A percentile compares a stretch with the other conserved stretches of the same genome.
phyloP scores from a whole-genome alignment of 805 yeast species.

The Metschnikowia sp. region DNA sequence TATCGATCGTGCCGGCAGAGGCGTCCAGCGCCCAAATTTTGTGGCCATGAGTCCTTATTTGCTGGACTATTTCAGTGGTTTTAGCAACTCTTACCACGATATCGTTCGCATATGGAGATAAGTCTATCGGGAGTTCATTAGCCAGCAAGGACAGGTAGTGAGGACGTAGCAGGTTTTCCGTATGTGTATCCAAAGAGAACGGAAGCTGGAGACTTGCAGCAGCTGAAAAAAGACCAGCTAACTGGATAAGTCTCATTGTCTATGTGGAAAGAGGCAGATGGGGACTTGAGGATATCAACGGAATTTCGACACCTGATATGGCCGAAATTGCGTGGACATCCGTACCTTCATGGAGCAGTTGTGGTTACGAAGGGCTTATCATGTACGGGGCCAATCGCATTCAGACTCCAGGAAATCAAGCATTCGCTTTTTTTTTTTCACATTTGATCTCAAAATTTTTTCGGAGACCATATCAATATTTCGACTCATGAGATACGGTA shows the following conservation, averaged over 20 bases:
- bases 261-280: background rate
- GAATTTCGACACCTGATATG: too few species aligned
- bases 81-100: constrained; percentile 45
- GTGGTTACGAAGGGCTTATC: background rate
- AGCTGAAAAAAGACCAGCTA: constrained; percentile 2
- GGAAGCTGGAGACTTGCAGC: constrained; percentile 14
- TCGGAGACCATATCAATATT: too few species aligned
- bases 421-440: too few species aligned
- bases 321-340: background rate
- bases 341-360: background rate
- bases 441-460: too few species aligned
- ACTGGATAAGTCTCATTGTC: constrained; percentile 4
- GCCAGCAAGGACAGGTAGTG: constrained; percentile 31
- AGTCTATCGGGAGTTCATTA: constrained; percentile 37
- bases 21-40: constrained; percentile 49
- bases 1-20: constrained; percentile 45
- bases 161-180: constrained; percentile 5
- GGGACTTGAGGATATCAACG: background rate
- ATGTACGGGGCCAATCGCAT: too few species aligned
- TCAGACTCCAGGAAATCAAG: too few species aligned
- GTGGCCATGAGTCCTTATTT: constrained; percentile 16
- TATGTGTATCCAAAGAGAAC: constrained; percentile 1
- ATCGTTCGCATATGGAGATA: constrained; percentile 39
- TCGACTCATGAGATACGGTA: too few species aligned
- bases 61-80: constrained; percentile 16